Evolutionary conservation across 805 yeast genomes (phyloP), one percentile per base, ranked within the genome.

Genomic region (Yarrowia sp.): DNA sequence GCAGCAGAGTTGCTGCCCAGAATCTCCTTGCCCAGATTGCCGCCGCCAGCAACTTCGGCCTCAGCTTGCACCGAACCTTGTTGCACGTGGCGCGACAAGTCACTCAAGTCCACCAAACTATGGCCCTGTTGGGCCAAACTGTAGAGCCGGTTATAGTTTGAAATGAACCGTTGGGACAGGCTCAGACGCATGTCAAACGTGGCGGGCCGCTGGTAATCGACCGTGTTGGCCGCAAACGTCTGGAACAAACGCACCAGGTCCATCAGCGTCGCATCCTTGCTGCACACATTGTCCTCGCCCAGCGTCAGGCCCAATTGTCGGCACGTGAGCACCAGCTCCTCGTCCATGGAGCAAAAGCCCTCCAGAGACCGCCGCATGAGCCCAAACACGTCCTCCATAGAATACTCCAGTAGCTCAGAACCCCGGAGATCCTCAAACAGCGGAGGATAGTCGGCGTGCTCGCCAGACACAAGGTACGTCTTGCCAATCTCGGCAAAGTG

Each of bases 211-310:
- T 51, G 19, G 5, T 54, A 66, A 11, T 66, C 68, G 3, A 56
- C 61, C 2, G 67, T 61, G 26, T 65, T 65, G 16, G 65, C 69
- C 11, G 62, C 52, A 17, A 70, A 63, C n/a, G 67, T 69, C 36
- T 65, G 46, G 24, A 67, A 68, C 8, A 71, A 58, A 41, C 63
- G 66, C 16, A 70, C 32, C 19, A 72, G 49, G 51, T 71, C 74
- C 12, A 65, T 48, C 8, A 72, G 30, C 4, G 70, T 70, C 12
- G 72, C 65, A 22, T 71, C 73, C 12, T 59, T 61, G 48, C 67
- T 46, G 67, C 70, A 71, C 32, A 68, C 44, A 43, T 71, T 72
- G 44, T 72, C 75, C 65, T 67, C 75, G 10, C 71, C 69, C 14
- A 72, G 33, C 14, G 17, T 44, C 14, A 72, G 68, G 1, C 66